phyloP scores from a whole-genome alignment of 768 basidiomycete species.

The Lactarius indigo region DNA sequence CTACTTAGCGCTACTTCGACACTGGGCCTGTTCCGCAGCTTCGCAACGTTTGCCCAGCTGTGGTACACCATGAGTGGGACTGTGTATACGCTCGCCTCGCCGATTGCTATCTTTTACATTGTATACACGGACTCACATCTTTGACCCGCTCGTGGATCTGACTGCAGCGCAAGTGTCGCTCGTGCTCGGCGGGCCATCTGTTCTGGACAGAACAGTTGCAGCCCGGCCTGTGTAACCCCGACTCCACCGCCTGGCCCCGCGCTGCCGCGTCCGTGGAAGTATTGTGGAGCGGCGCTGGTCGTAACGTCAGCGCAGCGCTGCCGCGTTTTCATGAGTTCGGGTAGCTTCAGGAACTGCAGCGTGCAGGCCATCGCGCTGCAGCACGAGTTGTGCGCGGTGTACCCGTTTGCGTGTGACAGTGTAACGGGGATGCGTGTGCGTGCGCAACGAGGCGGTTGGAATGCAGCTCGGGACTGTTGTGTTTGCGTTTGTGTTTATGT shows the following conservation, averaged over 20 bases:
- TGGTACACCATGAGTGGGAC: slow-evolving; percentile 40
- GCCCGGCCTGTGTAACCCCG: slow-evolving; percentile 63
- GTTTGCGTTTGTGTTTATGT: too few species aligned
- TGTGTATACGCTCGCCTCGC: slow-evolving; percentile 40
- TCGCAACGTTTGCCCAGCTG: slow-evolving; percentile 55
- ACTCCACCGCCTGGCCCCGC: slow-evolving; percentile 68
- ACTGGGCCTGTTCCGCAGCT: slow-evolving; percentile 48
- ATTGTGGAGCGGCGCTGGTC: slow-evolving; percentile 62
- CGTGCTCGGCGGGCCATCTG: slow-evolving; percentile 67
- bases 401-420: slow-evolving; percentile 25
- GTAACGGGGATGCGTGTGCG: background rate
- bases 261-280: slow-evolving; percentile 69
- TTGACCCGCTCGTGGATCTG: slow-evolving; percentile 62
- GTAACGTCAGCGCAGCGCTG: slow-evolving; percentile 41
- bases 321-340: slow-evolving; percentile 53
- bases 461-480: too few species aligned
- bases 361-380: slow-evolving; percentile 36
- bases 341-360: slow-evolving; percentile 36
- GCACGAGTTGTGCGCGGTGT: slow-evolving; percentile 42
- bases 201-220: slow-evolving; percentile 78
- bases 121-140: too few species aligned
- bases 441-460: background rate
- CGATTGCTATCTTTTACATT: slow-evolving; percentile 41
- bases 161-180: slow-evolving; percentile 44
- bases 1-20: slow-evolving; percentile 42